These are phyloP conservation scores for Pholiota adiposa DNA, from an alignment of 1,284 basidiomycete genomes.

Conservation along the genomic window DNA sequence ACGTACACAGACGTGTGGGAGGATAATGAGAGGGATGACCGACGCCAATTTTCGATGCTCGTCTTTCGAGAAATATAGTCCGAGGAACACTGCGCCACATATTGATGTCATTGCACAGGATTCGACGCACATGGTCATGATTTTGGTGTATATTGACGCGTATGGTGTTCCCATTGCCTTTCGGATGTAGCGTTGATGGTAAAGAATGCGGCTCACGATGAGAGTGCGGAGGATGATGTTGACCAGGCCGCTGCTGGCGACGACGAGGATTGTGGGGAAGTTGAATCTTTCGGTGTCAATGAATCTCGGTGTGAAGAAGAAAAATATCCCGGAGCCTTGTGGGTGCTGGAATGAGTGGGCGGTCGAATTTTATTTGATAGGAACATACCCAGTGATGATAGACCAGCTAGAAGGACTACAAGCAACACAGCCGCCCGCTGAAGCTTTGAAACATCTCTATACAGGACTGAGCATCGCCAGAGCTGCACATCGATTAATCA, in stretches of 20 bases:
- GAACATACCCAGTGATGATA: slow-evolving; percentile 1
- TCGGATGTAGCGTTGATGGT: slow-evolving; percentile 4
- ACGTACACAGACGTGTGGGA: slow-evolving; percentile 7
- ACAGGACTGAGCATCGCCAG: slow-evolving; percentile 4
- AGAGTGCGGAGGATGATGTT: slow-evolving; percentile 1
- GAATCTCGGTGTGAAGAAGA: not conserved
- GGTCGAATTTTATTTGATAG: not conserved
- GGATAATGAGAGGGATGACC: slow-evolving; percentile 3
- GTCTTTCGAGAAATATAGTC: slow-evolving; percentile 3
- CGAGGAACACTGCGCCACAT: slow-evolving; percentile 1
- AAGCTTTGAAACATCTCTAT: not conserved
- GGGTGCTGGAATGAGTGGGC: not conserved
- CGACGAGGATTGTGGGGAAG: not conserved
- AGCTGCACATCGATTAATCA: not conserved
- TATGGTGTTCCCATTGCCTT: not conserved
- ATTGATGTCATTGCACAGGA: slow-evolving; percentile 4
- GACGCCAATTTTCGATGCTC: slow-evolving; percentile 1
- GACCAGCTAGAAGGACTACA: not conserved
- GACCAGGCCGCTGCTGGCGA: slow-evolving; percentile 3
- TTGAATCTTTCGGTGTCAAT: not conserved
- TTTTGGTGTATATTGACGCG: slow-evolving; percentile 7
- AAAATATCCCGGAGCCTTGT: slow-evolving; percentile 2
- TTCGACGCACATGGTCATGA: slow-evolving; percentile 9
- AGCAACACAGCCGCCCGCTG: not conserved
- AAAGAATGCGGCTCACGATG: slow-evolving; percentile 6